Percentiles rank a stretch among this genome's conserved stretches.
phyloP scores from a whole-genome alignment of 176 grass and related monocot species.

The Carex littledalei region DNA sequence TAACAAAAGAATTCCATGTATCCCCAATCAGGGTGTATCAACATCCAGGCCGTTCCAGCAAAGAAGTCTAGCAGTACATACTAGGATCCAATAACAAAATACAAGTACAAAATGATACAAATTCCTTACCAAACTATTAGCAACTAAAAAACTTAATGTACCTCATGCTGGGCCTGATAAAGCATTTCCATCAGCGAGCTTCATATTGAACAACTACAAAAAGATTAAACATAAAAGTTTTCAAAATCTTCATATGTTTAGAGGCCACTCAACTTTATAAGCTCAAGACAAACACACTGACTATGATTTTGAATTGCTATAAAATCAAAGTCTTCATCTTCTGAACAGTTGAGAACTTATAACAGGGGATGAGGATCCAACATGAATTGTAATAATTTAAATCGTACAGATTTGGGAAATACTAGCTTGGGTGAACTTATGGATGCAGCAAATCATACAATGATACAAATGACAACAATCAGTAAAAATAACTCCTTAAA shows the following conservation, averaged over 20 bases:
- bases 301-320: background rate
- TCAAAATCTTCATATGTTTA: background rate
- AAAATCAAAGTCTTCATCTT: background rate
- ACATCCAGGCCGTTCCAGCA: background rate
- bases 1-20: background rate
- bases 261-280: background rate
- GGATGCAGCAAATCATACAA: no score
- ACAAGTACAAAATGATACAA: background rate
- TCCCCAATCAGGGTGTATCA: background rate
- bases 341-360: background rate
- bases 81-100: background rate
- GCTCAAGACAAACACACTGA: no score
- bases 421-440: background rate
- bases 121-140: background rate
- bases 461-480: no score
- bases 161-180: background rate
- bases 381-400: background rate
- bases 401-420: background rate
- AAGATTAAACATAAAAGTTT: background rate
- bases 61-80: background rate
- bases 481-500: no score
- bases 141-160: background rate
- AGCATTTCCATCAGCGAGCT: slow-evolving; percentile 12
- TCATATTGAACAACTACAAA: slow-evolving; percentile 34
- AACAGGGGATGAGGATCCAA: background rate